Evolutionary conservation across 1,284 basidiomycete genomes (phyloP), one percentile per base, ranked within the genome.

Genomic region (Tilletia setariae): DNA sequence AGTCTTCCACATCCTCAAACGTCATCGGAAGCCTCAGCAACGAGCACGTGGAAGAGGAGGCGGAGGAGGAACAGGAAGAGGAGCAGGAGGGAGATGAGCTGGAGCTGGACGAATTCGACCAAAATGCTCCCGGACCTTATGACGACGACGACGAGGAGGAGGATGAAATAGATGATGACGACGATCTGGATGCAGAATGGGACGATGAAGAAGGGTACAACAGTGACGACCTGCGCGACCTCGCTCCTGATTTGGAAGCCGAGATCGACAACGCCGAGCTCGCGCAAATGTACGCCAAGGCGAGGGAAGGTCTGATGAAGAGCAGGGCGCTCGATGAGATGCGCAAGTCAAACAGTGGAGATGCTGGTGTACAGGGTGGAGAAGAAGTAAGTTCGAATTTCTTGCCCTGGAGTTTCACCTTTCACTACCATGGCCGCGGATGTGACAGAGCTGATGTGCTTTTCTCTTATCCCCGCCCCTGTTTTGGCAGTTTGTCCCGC

Each of bases 61-160:
- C 19, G 90, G 25, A 91, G 91, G 77, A 93, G 87, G 86, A 93
- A 93, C 86, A 93, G 92, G 79, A 94, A 90, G 82, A 93, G 21
- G 66, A 72, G 23, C 51, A 73, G 1, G 61, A 67, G 61, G 66
- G 47, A 7, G 66, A 65, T 16, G 63, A 68, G 30, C 62, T 21
- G 23, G 56, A 68, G 51, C 13, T 49, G 62, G 35, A 40, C 35
- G 35, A 40, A 11, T 40, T 40, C 35, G 35, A 40, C 35, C 35
- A 40, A 11, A 40, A 40, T 40, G 6, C 6, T 4, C 35, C 35
- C 6, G 11, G 30, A 4, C 15, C n/a, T 23, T 13, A n/a, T 6
- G 8, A 25, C 2, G 42, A 30, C 6, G 19, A 25, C 13, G 44
- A 65, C 21, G 42, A 59, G 6, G 67, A 63, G 6, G 43, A 65